Evolutionary conservation across 1,284 basidiomycete genomes (phyloP).

Genomic region (Sparassis latifolia): DNA sequence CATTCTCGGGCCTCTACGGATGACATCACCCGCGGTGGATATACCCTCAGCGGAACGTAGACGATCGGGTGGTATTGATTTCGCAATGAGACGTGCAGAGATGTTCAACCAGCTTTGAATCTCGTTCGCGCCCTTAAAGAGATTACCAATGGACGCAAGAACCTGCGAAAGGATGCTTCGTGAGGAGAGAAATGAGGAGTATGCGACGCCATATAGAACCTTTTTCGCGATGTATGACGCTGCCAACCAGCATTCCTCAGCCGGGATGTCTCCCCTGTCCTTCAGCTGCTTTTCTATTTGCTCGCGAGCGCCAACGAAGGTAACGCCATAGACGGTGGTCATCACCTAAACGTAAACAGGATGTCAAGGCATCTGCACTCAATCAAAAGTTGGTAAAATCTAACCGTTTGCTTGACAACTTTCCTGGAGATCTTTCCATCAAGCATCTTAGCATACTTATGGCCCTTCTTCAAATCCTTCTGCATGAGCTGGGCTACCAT

Average conservation of each 20-base stretch:
- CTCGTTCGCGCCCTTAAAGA: constrained; percentile 86
- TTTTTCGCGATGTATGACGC: constrained; percentile 81
- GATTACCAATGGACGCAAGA: constrained; percentile 83
- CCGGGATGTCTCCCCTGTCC: constrained; percentile 69
- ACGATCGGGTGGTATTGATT: constrained; percentile 79
- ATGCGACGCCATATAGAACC: constrained; percentile 32
- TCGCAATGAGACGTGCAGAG: constrained; percentile 81
- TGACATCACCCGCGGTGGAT: constrained; percentile 12
- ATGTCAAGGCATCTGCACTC: not conserved
- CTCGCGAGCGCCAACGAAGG: constrained; percentile 90
- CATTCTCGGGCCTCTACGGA: constrained; percentile 6
- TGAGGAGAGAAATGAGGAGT: not conserved
- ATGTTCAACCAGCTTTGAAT: constrained; percentile 92
- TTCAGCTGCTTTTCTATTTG: constrained; percentile 91
- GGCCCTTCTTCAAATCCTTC: constrained; percentile 42
- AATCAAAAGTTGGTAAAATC: constrained; percentile 15
- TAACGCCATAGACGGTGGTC: constrained; percentile 99
- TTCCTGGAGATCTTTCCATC: constrained; percentile 85
- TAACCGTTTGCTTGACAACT: constrained; percentile 95
- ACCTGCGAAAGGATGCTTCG: constrained; percentile 34
- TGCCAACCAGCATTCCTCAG: constrained; percentile 70
- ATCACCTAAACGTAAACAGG: constrained; percentile 58
- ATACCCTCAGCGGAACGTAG: constrained; percentile 40
- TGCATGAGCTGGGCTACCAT: constrained; percentile 65
- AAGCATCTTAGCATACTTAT: constrained; percentile 58